Percentiles rank a stretch among this genome's conserved stretches.
phyloP scores from a whole-genome alignment of 768 basidiomycete species.

The Boletus pseudo-olivaceus region DNA sequence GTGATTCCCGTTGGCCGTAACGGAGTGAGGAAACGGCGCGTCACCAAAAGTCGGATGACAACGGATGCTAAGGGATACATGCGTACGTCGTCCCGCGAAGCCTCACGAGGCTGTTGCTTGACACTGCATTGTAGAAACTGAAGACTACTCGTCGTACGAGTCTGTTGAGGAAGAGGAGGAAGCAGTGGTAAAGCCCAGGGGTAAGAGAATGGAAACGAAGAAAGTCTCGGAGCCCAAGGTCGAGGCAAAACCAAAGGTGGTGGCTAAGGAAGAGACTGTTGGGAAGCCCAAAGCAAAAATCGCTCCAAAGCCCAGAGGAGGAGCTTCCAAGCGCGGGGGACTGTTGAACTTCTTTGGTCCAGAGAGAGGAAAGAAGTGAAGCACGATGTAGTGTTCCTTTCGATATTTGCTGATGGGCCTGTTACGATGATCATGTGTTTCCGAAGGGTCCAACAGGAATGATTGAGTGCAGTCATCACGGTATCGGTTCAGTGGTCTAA shows the following conservation, averaged over 20 bases:
- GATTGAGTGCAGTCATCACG: fast-evolving
- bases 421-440: not conserved
- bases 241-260: slow-evolving; percentile 12
- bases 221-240: slow-evolving; percentile 11
- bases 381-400: not conserved
- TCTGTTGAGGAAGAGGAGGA: slow-evolving; percentile 60
- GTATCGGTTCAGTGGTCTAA: slow-evolving; percentile 40
- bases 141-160: slow-evolving; percentile 81
- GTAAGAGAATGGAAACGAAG: slow-evolving; percentile 20
- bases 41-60: slow-evolving; percentile 53
- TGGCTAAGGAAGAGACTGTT: slow-evolving; percentile 11
- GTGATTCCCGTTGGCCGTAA: slow-evolving; percentile 72
- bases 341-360: slow-evolving; percentile 33
- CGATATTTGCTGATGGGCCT: not conserved
- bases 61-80: slow-evolving; percentile 70
- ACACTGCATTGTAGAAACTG: slow-evolving; percentile 46
- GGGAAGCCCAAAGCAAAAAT: slow-evolving; percentile 20
- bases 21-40: slow-evolving; percentile 69
- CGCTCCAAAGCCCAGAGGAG: slow-evolving; percentile 14
- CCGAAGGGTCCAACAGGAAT: not conserved
- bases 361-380: slow-evolving; percentile 28
- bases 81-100: slow-evolving; percentile 41
- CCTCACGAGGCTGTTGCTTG: not conserved
- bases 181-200: slow-evolving; percentile 19
- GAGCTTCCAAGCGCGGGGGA: slow-evolving; percentile 26